Evolutionary conservation across 306 rosid species (phyloP).

Genomic region (Luffa aegyptiaca): DNA sequence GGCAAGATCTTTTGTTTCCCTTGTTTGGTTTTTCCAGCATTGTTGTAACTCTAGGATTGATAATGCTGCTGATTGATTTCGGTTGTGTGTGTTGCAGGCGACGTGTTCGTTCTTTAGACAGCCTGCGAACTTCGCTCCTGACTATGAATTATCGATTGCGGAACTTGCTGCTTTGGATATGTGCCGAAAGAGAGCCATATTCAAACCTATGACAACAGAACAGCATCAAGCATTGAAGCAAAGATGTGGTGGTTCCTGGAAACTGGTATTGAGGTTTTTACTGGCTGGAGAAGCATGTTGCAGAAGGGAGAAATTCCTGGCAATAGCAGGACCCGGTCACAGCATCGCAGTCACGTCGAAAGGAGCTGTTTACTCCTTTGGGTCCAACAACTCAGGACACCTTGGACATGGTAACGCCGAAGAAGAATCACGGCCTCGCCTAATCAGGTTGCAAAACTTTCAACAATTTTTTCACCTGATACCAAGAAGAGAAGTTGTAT

Average conservation of each 20-base stretch:
- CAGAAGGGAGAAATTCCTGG: constrained; percentile 86
- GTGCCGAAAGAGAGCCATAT: constrained; percentile 83
- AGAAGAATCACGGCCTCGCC: constrained; percentile 71
- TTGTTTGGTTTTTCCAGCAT: neutral
- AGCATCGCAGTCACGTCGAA: constrained; percentile 80
- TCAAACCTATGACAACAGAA: constrained; percentile 73
- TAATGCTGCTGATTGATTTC: constrained; percentile 34
- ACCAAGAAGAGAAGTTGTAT: constrained; percentile 25
- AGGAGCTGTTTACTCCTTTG: constrained; percentile 77
- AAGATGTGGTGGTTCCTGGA: constrained; percentile 95
- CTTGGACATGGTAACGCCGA: constrained; percentile 79
- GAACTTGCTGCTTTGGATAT: constrained; percentile 94
- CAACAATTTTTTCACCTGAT: constrained; percentile 16
- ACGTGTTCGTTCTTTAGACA: constrained; percentile 90
- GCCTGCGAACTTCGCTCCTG: constrained; percentile 80
- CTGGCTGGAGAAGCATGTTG: constrained; percentile 82
- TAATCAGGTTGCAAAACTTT: constrained; percentile 54
- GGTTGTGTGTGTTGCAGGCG: constrained; percentile 56
- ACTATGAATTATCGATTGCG: constrained; percentile 51
- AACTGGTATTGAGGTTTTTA: constrained; percentile 80
- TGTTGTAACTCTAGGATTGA: constrained; percentile 16
- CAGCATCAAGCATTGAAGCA: constrained; percentile 55
- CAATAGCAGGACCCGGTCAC: constrained; percentile 96
- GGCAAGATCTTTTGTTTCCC: constrained; percentile 48
- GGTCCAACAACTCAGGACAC: constrained; percentile 87